Conservation (phyloP, 352 stramenopile species). For the Phytophthora tentaculata region DNA sequence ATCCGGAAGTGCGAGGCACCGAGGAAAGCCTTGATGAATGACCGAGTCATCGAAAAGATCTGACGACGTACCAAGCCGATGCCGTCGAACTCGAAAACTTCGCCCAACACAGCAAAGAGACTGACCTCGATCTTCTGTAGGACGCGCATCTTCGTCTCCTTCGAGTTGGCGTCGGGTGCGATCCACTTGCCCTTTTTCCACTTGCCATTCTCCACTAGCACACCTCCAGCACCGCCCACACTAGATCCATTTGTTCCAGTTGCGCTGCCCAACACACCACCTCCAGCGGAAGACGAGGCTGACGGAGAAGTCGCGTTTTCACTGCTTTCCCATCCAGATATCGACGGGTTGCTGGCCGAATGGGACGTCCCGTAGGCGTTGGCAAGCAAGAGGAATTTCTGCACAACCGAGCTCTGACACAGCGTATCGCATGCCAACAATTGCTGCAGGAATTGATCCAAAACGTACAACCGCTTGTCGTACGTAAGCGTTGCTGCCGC, state of each 20-base stretch:
- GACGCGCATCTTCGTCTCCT: slow-evolving; percentile 83
- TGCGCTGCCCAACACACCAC: slow-evolving; percentile 16
- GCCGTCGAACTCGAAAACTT: slow-evolving; percentile 88
- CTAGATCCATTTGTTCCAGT: slow-evolving; percentile 10
- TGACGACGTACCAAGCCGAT: slow-evolving; percentile 82
- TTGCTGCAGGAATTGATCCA: slow-evolving; percentile 79
- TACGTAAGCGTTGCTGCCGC: slow-evolving; percentile 49
- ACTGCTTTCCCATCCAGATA: slow-evolving; percentile 26
- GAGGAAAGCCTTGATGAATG: slow-evolving; percentile 83
- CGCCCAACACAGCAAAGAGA: slow-evolving; percentile 74
- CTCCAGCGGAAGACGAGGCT: slow-evolving; percentile 9
- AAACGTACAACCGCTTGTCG: slow-evolving; percentile 65
- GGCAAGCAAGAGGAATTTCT: slow-evolving; percentile 74
- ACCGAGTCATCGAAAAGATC: slow-evolving; percentile 85
- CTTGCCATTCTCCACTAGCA: slow-evolving; percentile 78
- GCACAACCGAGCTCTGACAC: slow-evolving; percentile 73
- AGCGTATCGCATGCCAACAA: slow-evolving; percentile 72
- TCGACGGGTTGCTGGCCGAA: slow-evolving; percentile 10
- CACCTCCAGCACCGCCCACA: slow-evolving; percentile 10
- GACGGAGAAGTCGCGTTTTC: slow-evolving; percentile 25
- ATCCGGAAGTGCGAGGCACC: slow-evolving; percentile 82
- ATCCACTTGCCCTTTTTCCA: slow-evolving; percentile 67
- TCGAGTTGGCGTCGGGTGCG: slow-evolving; percentile 67
- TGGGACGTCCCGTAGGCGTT: slow-evolving; percentile 32
- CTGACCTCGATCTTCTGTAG: slow-evolving; percentile 84